Conservation (phyloP, 257 asterid species). For the Scutellaria minor region DNA sequence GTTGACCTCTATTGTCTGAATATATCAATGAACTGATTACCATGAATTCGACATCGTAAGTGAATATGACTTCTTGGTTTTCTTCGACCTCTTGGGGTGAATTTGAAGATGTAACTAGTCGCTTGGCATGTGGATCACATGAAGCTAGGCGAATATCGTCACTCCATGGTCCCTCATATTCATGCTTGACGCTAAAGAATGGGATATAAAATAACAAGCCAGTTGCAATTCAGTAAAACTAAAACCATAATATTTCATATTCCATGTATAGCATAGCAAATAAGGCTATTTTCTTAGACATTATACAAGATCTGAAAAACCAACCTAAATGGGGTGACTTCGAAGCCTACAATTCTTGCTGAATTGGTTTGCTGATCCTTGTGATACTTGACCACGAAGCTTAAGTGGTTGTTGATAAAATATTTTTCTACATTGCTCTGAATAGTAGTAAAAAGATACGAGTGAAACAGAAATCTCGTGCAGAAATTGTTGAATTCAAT, state of each 20-base stretch:
- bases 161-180: slow-evolving; percentile 63
- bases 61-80: slow-evolving; percentile 66
- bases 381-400: slow-evolving; percentile 66
- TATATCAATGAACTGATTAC: slow-evolving; percentile 34
- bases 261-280: not conserved
- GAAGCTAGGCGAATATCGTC: slow-evolving; percentile 53
- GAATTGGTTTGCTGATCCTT: slow-evolving; percentile 59
- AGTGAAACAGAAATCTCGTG: slow-evolving; percentile 2
- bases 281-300: not conserved
- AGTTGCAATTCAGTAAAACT: not conserved
- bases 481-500: slow-evolving; percentile 1
- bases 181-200: slow-evolving; percentile 64
- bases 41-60: slow-evolving; percentile 69
- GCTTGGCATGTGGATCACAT: slow-evolving; percentile 68
- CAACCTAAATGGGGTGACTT: slow-evolving; percentile 74
- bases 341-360: slow-evolving; percentile 77
- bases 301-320: slow-evolving; percentile 12
- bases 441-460: slow-evolving; percentile 18
- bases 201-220: slow-evolving; percentile 26
- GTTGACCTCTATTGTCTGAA: not conserved
- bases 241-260: not conserved
- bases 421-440: slow-evolving; percentile 69
- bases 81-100: slow-evolving; percentile 70
- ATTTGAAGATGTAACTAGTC: slow-evolving; percentile 54
- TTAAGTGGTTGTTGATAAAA: slow-evolving; percentile 72